Evolutionary conservation across 2,329 filamentous ascomycete genomes (phyloP).

Genomic region (Cephalotrichum gorgonifer): DNA sequence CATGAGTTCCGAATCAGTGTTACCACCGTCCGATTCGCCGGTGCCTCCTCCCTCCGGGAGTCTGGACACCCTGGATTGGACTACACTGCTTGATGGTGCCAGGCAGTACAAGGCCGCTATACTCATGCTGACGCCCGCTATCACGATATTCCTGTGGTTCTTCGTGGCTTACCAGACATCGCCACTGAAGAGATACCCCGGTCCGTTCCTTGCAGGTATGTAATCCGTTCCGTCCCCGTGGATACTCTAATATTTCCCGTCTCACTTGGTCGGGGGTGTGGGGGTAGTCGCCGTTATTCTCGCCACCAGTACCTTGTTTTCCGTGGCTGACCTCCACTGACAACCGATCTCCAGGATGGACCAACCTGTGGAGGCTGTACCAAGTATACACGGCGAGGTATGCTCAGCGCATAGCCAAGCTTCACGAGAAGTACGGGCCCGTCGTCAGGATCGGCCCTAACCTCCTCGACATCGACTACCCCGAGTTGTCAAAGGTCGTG

Average conservation of each 20-base stretch:
- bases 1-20: neutral
- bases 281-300: neutral
- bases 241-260: neutral
- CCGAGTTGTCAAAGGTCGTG: slow-evolving; percentile 16
- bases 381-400: slow-evolving; percentile 12
- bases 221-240: neutral
- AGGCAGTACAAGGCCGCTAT: neutral
- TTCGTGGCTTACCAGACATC: slow-evolving; percentile 7
- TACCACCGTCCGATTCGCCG: neutral
- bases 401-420: slow-evolving; percentile 12
- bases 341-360: slow-evolving; percentile 11
- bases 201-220: slow-evolving; percentile 11
- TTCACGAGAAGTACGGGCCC: slow-evolving; percentile 19
- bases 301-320: too few species aligned
- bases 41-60: neutral
- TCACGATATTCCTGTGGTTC: slow-evolving; percentile 5
- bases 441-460: slow-evolving; percentile 20
- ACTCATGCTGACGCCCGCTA: neutral
- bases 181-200: slow-evolving; percentile 11
- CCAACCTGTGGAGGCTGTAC: slow-evolving; percentile 17
- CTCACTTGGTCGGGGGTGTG: neutral
- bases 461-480: slow-evolving; percentile 15
- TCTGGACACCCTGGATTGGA: neutral
- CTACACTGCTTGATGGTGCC: neutral
- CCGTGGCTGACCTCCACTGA: too few species aligned